Evolutionary conservation across 2,329 filamentous ascomycete genomes (phyloP).

Genomic region (Phyllosticta paracitricarpa): DNA sequence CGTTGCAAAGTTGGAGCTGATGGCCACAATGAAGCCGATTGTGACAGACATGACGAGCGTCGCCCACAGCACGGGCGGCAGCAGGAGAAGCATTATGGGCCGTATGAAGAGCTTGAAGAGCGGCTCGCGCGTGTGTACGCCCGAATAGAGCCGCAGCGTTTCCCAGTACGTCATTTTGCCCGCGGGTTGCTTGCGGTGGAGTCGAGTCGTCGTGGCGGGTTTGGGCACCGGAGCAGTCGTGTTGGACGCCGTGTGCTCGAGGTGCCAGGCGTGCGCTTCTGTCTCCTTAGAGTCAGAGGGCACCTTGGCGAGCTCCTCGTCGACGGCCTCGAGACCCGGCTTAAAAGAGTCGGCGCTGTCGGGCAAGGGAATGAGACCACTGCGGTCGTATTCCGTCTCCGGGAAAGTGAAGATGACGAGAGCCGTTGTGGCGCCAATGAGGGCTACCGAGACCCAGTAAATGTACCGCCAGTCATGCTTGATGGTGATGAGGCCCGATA

Average conservation of each 20-base stretch:
- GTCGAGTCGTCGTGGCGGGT: not conserved
- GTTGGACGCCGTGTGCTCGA: not conserved
- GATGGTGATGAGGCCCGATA: slow-evolving; percentile 38
- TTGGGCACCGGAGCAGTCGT: not conserved
- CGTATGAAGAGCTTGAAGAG: slow-evolving; percentile 40
- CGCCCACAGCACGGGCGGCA: slow-evolving; percentile 47
- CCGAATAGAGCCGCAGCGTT: slow-evolving; percentile 32
- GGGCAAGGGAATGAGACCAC: not conserved
- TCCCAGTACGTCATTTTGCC: slow-evolving; percentile 1
- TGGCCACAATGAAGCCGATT: slow-evolving; percentile 42
- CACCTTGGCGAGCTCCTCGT: not conserved
- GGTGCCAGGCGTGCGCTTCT: not conserved
- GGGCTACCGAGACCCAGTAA: slow-evolving; percentile 41
- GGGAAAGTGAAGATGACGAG: slow-evolving; percentile 45
- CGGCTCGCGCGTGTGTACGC: slow-evolving; percentile 37
- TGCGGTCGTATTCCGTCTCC: slow-evolving; percentile 40
- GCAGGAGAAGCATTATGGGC: slow-evolving; percentile 39
- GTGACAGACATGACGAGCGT: slow-evolving; percentile 45
- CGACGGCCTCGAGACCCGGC: not conserved
- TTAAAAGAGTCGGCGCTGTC: not conserved
- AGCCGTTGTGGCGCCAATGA: slow-evolving; percentile 40
- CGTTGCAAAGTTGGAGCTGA: slow-evolving; percentile 21
- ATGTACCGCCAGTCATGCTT: slow-evolving; percentile 41
- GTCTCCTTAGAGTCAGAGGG: not conserved
- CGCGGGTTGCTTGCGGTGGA: not conserved